phyloP scores from a whole-genome alignment of 2,329 filamentous ascomycete genomes.

The Rhinocladiella similis region DNA sequence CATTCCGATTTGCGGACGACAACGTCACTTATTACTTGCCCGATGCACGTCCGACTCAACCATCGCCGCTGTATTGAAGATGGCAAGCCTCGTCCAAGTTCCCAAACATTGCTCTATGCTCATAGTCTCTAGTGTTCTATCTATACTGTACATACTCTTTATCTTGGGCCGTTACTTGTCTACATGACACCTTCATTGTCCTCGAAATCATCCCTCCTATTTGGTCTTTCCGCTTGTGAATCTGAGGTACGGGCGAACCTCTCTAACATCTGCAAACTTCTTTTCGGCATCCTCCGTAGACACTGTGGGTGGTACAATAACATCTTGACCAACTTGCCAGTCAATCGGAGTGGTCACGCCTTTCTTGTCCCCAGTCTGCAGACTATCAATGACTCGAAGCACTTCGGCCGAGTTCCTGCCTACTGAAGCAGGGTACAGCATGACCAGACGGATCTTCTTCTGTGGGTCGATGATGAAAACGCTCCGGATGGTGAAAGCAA shows the following conservation, averaged over 20 bases:
- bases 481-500: constrained; percentile 90
- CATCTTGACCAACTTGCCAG: constrained; percentile 85
- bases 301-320: constrained; percentile 83
- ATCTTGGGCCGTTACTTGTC: not conserved
- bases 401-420: constrained; percentile 81
- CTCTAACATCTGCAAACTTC: constrained; percentile 74
- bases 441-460: constrained; percentile 90
- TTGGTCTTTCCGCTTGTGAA: constrained; percentile 23
- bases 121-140: too few species aligned
- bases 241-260: constrained; percentile 56
- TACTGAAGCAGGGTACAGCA: constrained; percentile 89
- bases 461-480: constrained; percentile 93
- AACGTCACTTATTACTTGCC: too few species aligned
- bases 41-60: too few species aligned
- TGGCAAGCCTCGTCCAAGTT: too few species aligned
- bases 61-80: too few species aligned
- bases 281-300: constrained; percentile 82
- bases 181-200: too few species aligned
- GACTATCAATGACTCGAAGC: constrained; percentile 74
- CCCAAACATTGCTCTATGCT: too few species aligned
- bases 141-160: too few species aligned
- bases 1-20: not conserved
- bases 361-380: constrained; percentile 84
- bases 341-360: constrained; percentile 86
- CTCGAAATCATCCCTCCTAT: not conserved